Evolutionary conservation across 164 flowering plant species (phyloP), one percentile per base, ranked within the genome.

Genomic region (Umbellularia californica): DNA sequence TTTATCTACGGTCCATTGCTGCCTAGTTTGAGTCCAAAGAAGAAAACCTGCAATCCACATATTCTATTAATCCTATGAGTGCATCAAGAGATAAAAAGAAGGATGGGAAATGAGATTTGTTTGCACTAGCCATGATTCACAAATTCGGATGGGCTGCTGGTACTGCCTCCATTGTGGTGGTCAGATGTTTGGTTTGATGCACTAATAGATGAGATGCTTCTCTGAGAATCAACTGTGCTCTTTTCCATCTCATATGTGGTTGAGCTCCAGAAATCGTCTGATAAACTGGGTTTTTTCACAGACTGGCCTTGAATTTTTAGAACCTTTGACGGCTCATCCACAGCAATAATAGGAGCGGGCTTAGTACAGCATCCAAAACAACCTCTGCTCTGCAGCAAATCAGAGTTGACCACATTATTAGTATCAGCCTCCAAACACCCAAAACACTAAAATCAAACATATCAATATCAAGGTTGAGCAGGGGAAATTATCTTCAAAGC

Each of bases 251-350:
- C 97, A 83, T 80, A 86, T 7, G 97, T 84, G 84, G 94, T 93
- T 73, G 88, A 85, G 82, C 92, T 91, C 97, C 98, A 93, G 79
- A 90, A 93, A 78, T 82, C 97, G 62, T 93, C 98, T 28, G 92
- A 91, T 68, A 87, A 66, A 69, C 82, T 81, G 28, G 83, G 77
- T 78, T 91, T 90, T 68, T 80, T 88, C 78, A 87, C 90, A 1
- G 81, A 50, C 65, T 79, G 81, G 12, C 90, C 95, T 84, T 88
- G 91, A 70, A 87, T 88, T 80, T 74, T 82, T 62, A 89, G 77
- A 69, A 94, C 92, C 71, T 90, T 90, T 51, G 92, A 79, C 24
- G 90, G 92, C 72, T 88, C 89, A 81, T 90, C 92, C 70, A 88
- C 95, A 63, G 90, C 85, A 75, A 82, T 87, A 69, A 88, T 79